Base-by-base conservation (phyloP, 306 rosid species). In the Cicer chorassanicum region DNA sequence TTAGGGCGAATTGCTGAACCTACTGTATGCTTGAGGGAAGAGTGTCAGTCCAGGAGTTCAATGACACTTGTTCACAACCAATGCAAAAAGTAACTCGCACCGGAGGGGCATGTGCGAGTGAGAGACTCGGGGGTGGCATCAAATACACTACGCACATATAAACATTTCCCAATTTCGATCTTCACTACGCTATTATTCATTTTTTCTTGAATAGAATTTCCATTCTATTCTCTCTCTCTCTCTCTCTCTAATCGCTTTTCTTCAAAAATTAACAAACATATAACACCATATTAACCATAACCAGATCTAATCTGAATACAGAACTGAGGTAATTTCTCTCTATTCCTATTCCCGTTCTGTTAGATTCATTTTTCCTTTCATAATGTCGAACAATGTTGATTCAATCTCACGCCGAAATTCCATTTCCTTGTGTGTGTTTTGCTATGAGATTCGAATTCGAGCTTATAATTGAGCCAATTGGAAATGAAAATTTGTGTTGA, bases 61-160 rank as follows among this genome's bases (percentile, higher is more conserved):
- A 92, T 94, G 99, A 75, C 96, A 57, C 88, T 92, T 53, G 88
- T 94, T 79, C 99, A 94, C 83, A 94, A 94, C 67, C 84, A 96
- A 71, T 94, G 5, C 36, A 29, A 29, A 29, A 29, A 29, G 36
- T 29, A 29, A 29, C 36, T 29, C 36, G 4, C 36, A 29, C 11
- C 11, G 6, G 11, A 51, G 57, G 1, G 57, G 21, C 55, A 50
- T 50, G 56, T 50, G 56, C 6, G 56, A 50, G 56, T 50, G 56
- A 50, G 19, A 50, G 56, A 50, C 56, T 50, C 7, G 43, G 16
- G 34, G 42, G 9, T 24, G 16, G 9, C 9, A 12, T 7, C 9
- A 29, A 60, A 12, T 34, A 8, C 7, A n/a, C n/a, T n/a, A n/a
- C n/a, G n/a, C n/a, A n/a, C n/a, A n/a, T n/a, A n/a, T n/a, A 64